Percentiles rank a stretch among this genome's conserved stretches.
Evolutionary conservation across 2,329 filamentous ascomycete genomes (phyloP).

Genomic region (Fusarium sp.): DNA sequence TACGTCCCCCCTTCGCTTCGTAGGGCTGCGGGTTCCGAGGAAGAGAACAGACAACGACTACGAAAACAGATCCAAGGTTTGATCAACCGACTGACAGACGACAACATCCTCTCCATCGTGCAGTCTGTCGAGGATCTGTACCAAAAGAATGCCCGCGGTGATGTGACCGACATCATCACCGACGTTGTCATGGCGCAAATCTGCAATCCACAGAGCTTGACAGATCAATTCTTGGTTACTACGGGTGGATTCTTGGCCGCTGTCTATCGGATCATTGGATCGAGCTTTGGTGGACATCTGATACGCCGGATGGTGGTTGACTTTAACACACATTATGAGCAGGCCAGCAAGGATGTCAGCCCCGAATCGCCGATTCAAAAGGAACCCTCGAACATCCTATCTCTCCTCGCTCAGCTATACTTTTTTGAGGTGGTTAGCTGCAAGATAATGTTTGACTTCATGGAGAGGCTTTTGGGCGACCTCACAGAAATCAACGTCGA

Average conservation of each 20-base stretch:
- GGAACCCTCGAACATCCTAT: slow-evolving; percentile 73
- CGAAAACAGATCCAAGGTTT: slow-evolving; percentile 84
- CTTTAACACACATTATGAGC: slow-evolving; percentile 71
- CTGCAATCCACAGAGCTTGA: slow-evolving; percentile 76
- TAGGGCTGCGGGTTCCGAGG: slow-evolving; percentile 66
- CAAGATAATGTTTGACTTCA: slow-evolving; percentile 88
- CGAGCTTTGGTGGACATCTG: slow-evolving; percentile 87
- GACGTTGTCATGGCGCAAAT: slow-evolving; percentile 81
- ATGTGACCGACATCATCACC: slow-evolving; percentile 82
- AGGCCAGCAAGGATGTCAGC: slow-evolving; percentile 49
- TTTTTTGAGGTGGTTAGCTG: slow-evolving; percentile 88
- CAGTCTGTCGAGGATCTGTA: slow-evolving; percentile 85
- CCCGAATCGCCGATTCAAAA: slow-evolving; percentile 52
- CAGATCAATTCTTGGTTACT: slow-evolving; percentile 89
- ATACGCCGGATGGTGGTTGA: slow-evolving; percentile 78
- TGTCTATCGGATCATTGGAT: slow-evolving; percentile 84
- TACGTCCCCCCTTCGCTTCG: slow-evolving; percentile 90
- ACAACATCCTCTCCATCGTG: slow-evolving; percentile 85
- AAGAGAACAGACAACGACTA: slow-evolving; percentile 72
- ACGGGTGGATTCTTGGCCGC: slow-evolving; percentile 89
- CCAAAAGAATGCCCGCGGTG: slow-evolving; percentile 80
- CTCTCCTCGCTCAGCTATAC: slow-evolving; percentile 85
- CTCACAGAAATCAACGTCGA: slow-evolving; percentile 89
- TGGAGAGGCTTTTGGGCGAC: slow-evolving; percentile 75
- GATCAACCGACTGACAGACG: slow-evolving; percentile 90